Evolutionary conservation across 2,329 filamentous ascomycete genomes (phyloP).

Genomic region (Didymosphaeria variabile): DNA sequence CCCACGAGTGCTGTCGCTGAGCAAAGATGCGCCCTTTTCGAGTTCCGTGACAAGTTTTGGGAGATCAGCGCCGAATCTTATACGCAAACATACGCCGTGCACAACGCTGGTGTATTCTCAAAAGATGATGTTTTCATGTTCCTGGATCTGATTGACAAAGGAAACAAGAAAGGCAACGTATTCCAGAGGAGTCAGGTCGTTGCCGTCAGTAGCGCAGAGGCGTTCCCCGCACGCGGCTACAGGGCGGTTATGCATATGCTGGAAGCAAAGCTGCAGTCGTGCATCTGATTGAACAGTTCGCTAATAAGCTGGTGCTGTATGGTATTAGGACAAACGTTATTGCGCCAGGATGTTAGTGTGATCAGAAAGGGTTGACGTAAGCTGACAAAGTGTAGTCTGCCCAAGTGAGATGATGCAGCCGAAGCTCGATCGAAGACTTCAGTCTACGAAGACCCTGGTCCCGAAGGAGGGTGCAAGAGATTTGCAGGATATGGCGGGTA

Average conservation of each 20-base stretch:
- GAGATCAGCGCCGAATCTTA: slow-evolving; percentile 35
- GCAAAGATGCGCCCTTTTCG: background rate
- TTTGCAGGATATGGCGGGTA: slow-evolving; percentile 57
- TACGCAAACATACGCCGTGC: no score
- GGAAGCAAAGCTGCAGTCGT: slow-evolving; percentile 16
- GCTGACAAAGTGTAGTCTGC: slow-evolving; percentile 13
- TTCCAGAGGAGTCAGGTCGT: slow-evolving; percentile 21
- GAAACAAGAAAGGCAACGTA: slow-evolving; percentile 35
- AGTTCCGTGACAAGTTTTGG: slow-evolving; percentile 10
- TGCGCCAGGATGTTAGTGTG: slow-evolving; percentile 37
- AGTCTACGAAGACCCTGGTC: slow-evolving; percentile 11
- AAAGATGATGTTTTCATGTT: slow-evolving; percentile 52
- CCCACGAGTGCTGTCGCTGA: background rate
- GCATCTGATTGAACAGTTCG: slow-evolving; percentile 58
- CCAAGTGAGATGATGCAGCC: slow-evolving; percentile 17
- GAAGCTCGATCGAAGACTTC: background rate
- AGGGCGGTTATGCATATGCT: slow-evolving; percentile 18
- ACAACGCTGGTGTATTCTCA: no score
- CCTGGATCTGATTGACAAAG: slow-evolving; percentile 50
- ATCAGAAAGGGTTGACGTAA: background rate
- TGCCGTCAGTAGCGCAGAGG: slow-evolving; percentile 13
- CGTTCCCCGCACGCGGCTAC: slow-evolving; percentile 18
- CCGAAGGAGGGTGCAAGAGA: slow-evolving; percentile 56
- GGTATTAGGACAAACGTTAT: slow-evolving; percentile 60
- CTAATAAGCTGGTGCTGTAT: slow-evolving; percentile 50